Percentiles rank a stretch among this genome's conserved stretches.
Conservation (phyloP, 2,329 filamentous ascomycete genomes). For the Aureobasidium sp. region DNA sequence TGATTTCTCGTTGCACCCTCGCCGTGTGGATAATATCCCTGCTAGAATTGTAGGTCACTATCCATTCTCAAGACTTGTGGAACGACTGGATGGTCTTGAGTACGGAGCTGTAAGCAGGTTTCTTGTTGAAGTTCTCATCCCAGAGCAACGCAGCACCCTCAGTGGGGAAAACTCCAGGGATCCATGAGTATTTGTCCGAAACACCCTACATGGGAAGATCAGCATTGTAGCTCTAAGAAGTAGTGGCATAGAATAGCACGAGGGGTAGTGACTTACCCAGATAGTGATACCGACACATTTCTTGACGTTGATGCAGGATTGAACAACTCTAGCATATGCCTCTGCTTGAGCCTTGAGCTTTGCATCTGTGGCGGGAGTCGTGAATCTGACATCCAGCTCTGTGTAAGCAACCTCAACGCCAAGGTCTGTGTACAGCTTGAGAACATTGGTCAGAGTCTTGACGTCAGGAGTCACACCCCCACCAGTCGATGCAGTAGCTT, state of each 20-base stretch:
- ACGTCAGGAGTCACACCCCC: conserved; percentile 15
- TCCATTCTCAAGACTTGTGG: too few relatives aligned
- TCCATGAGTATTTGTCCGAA: conserved; percentile 36
- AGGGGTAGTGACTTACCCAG: conserved; percentile 35
- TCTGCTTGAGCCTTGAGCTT: conserved; percentile 36
- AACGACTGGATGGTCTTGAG: conserved; percentile 4
- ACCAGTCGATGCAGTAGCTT: conserved; percentile 27
- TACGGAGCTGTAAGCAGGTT: conserved; percentile 35
- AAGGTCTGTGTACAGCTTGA: conserved; percentile 46
- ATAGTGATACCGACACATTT: conserved; percentile 40
- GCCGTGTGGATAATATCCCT: too few relatives aligned
- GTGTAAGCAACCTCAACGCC: conserved; percentile 55
- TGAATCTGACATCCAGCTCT: conserved; percentile 54
- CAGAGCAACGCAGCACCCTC: conserved; percentile 36
- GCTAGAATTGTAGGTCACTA: too few relatives aligned
- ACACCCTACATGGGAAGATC: conserved; percentile 27
- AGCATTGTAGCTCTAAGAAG: neutral
- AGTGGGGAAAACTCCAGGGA: conserved; percentile 33
- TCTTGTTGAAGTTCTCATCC: conserved; percentile 41
- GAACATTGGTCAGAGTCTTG: conserved; percentile 35
- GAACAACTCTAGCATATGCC: conserved; percentile 37
- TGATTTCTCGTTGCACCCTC: too few relatives aligned
- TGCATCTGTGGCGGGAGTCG: conserved; percentile 23
- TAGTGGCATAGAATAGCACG: neutral
- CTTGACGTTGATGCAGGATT: conserved; percentile 32